Base-by-base conservation (phyloP, 2,329 filamentous ascomycete species). In the Bertia moriformis region DNA sequence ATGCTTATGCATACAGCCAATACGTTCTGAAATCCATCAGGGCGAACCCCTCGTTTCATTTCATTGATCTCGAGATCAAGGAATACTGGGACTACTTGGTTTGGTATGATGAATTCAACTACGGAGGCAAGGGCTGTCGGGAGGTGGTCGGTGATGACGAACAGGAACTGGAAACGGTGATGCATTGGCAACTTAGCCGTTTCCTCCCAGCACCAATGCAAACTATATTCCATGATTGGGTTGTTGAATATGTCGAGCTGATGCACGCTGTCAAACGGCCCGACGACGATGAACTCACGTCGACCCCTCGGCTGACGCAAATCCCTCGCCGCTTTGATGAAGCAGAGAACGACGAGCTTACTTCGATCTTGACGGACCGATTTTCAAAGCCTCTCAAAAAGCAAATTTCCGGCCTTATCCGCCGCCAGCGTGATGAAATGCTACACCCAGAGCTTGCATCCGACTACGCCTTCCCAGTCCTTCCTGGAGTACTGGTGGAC, bases 71-170 rank as follows among this genome's bases (percentile, higher is more conserved):
- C 3, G 85, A 95, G 49, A 91, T 99, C 58, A 94, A 89, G 48
- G 91, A 98, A 55, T 99, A 95, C 59, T 99, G 91, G 91, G 91
- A 99, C 57, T 96, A 95, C 51, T 75, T 99, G 0, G 78, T 95
- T 3, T 99, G 91, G 91, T 96, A 96, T 48, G 91, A 99, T 49
- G 86, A 95, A 59, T 95, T 89, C 67, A 98, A 99, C 64, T 96
- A 96, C 51, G 93, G 91, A 40, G 91, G 91, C 43, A 93, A 93
- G 52, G 91, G 84, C 3, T 94, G 86, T 47, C 75, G 80, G 38
- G 75, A 91, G 50, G 83, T 95, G 3, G 69, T 82, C 4, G 78
- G 78, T 48, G 67, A 67, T 7, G 85, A 89, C 3, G 76, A 82
- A 35, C 87, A 95, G 54, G 70, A 74, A 3, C 70, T 96, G 13